A percentile compares a stretch with the other conserved stretches of the same genome.
Evolutionary conservation across 2,329 filamentous ascomycete species (phyloP).

Genomic region (Fragosphaeria purpurea): DNA sequence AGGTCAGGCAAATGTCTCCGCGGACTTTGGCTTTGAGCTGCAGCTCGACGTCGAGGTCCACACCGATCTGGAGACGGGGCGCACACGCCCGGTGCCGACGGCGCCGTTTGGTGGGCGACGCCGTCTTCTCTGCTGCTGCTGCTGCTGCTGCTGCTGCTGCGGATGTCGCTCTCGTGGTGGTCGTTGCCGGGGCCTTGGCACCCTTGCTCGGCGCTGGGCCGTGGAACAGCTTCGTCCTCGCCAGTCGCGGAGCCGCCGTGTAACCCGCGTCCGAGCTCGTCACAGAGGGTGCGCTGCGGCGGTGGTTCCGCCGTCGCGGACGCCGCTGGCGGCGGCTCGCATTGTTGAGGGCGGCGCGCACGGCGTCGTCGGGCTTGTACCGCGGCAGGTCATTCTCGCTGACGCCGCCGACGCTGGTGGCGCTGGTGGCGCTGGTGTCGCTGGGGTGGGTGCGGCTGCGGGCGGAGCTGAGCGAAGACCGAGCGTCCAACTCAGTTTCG

Average conservation of each 20-base stretch:
- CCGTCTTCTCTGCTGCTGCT: background rate
- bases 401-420: background rate
- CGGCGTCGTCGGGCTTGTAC: too few species aligned
- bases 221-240: too few species aligned
- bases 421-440: background rate
- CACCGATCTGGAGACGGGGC: conserved; percentile 20
- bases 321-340: background rate
- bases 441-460: background rate
- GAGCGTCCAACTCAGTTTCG: background rate
- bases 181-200: background rate
- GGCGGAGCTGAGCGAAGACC: too few species aligned
- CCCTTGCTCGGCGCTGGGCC: too few species aligned
- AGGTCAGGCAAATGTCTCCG: conserved; percentile 60
- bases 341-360: too few species aligned
- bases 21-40: conserved; percentile 72
- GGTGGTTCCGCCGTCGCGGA: background rate
- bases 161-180: background rate
- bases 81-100: background rate
- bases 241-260: background rate
- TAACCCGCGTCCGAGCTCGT: background rate
- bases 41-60: conserved; percentile 66
- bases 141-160: background rate
- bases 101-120: background rate
- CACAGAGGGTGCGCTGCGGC: background rate
- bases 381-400: background rate